Conservation (phyloP, 2,329 filamentous ascomycete species). For the Dothideomycetes sp. region DNA sequence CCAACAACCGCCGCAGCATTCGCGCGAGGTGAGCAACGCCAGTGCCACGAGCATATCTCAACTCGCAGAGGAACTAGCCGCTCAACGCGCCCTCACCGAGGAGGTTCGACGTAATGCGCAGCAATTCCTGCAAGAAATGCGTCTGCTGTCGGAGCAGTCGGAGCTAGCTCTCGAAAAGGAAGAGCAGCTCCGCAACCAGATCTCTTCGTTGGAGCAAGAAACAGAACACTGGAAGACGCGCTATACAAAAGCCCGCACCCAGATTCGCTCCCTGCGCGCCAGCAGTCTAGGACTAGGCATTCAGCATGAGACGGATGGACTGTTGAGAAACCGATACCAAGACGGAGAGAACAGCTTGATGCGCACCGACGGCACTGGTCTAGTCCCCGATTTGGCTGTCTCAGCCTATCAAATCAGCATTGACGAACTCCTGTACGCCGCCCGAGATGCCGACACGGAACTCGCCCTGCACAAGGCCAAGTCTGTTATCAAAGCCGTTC, state of each 20-base stretch:
- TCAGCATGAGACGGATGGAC: slow-evolving; percentile 10
- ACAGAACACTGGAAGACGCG: slow-evolving; percentile 83
- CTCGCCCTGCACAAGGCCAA: slow-evolving; percentile 80
- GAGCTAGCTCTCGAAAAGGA: slow-evolving; percentile 71
- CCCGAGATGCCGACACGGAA: slow-evolving; percentile 61
- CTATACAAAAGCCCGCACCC: slow-evolving; percentile 79
- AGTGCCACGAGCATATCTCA: too few relatives aligned
- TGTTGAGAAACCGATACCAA: slow-evolving; percentile 6
- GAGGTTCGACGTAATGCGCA: slow-evolving; percentile 78
- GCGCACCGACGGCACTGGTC: slow-evolving; percentile 48
- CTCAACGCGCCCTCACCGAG: slow-evolving; percentile 75
- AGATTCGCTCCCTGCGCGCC: slow-evolving; percentile 68
- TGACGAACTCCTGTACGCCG: slow-evolving; percentile 74
- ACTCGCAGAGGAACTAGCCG: slow-evolving; percentile 50
- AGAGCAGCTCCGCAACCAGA: slow-evolving; percentile 62
- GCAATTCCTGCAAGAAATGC: slow-evolving; percentile 81
- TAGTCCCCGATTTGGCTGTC: slow-evolving; percentile 84
- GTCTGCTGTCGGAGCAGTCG: slow-evolving; percentile 69
- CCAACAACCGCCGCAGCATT: slow-evolving; percentile 16
- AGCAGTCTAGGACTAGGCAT: slow-evolving; percentile 69
- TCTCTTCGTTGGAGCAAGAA: slow-evolving; percentile 69
- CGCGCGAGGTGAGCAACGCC: slow-evolving; percentile 13
- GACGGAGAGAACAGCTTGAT: background rate
- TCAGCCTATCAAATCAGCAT: slow-evolving; percentile 92
- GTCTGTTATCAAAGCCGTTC: slow-evolving; percentile 67